A percentile compares a stretch with the other conserved stretches of the same genome.
These are phyloP conservation scores for Cladobotryum protrusum DNA, from an alignment of 2,329 filamentous ascomycete genomes.

Conservation along the genomic window DNA sequence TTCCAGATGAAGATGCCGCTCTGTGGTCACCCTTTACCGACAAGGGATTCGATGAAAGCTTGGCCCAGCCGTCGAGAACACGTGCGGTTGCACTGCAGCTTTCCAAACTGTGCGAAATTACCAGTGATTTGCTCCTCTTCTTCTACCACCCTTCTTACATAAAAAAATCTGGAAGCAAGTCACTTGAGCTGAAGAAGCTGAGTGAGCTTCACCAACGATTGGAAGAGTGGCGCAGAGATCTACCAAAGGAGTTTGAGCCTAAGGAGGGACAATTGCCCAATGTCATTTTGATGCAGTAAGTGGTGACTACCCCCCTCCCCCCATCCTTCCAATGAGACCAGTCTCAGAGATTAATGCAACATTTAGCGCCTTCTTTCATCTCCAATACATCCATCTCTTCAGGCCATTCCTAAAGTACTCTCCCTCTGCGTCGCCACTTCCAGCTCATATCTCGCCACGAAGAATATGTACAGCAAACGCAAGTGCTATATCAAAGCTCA, in stretches of 20 bases:
- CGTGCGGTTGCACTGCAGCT: constrained; percentile 77
- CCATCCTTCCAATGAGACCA: neutral
- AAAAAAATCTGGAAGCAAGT: constrained; percentile 61
- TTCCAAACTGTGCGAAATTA: constrained; percentile 83
- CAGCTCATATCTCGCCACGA: constrained; percentile 79
- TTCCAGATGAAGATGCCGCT: constrained; percentile 79
- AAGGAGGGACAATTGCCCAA: constrained; percentile 85
- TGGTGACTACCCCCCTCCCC: constrained; percentile 18
- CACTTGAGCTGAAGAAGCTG: constrained; percentile 82
- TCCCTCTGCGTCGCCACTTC: constrained; percentile 73
- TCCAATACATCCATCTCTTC: constrained; percentile 93
- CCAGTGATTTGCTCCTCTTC: constrained; percentile 77
- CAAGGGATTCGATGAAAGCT: constrained; percentile 63
- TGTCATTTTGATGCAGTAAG: constrained; percentile 77
- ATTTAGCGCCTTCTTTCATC: constrained; percentile 92
- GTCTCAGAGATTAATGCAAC: constrained; percentile 18
- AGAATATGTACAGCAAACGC: constrained; percentile 89
- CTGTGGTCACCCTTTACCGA: constrained; percentile 88
- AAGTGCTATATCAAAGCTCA: constrained; percentile 83
- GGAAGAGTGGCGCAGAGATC: constrained; percentile 78
- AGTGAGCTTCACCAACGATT: constrained; percentile 85
- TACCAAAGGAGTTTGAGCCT: constrained; percentile 82
- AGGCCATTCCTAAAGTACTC: constrained; percentile 90
- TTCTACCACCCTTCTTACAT: constrained; percentile 82
- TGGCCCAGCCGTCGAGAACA: constrained; percentile 75